phyloP scores from a whole-genome alignment of 2,329 filamentous ascomycete genomes.

The Arthrinium puccinioides region DNA sequence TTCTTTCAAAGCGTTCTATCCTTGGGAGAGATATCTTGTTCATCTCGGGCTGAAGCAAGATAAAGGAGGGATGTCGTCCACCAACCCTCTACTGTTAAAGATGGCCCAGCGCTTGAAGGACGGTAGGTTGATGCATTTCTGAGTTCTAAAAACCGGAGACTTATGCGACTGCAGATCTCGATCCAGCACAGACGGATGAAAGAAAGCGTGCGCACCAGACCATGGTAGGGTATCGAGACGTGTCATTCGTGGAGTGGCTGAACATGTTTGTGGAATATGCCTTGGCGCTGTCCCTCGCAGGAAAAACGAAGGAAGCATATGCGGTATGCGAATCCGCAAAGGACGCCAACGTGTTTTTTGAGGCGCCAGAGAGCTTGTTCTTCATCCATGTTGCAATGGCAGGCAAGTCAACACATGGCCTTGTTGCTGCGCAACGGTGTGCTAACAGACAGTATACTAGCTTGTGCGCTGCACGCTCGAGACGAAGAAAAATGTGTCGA shows the following conservation, averaged over 20 bases:
- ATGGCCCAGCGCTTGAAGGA: constrained; percentile 50
- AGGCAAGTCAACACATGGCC: constrained; percentile 34
- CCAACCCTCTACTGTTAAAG: constrained; percentile 39
- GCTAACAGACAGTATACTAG: constrained; percentile 26
- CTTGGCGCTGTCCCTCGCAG: constrained; percentile 62
- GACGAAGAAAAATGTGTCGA: constrained; percentile 71
- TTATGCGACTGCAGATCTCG: constrained; percentile 17
- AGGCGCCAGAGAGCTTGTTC: constrained; percentile 59
- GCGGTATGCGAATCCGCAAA: constrained; percentile 70
- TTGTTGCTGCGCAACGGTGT: neutral
- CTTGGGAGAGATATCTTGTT: constrained; percentile 58
- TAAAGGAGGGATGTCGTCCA: constrained; percentile 17
- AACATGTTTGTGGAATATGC: constrained; percentile 87
- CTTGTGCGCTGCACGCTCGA: constrained; percentile 73
- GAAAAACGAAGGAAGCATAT: constrained; percentile 67
- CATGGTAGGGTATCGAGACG: constrained; percentile 51
- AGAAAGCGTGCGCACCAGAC: constrained; percentile 14
- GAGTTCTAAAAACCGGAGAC: neutral
- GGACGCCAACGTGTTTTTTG: constrained; percentile 76
- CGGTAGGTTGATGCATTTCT: too few species aligned
- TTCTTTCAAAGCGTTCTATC: constrained; percentile 56
- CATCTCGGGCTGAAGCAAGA: constrained; percentile 42
- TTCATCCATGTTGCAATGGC: constrained; percentile 73
- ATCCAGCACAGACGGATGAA: constrained; percentile 12
- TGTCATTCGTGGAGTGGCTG: constrained; percentile 79